phyloP scores from a whole-genome alignment of 495 filamentous ascomycete species.

The Xylaria venustula region DNA sequence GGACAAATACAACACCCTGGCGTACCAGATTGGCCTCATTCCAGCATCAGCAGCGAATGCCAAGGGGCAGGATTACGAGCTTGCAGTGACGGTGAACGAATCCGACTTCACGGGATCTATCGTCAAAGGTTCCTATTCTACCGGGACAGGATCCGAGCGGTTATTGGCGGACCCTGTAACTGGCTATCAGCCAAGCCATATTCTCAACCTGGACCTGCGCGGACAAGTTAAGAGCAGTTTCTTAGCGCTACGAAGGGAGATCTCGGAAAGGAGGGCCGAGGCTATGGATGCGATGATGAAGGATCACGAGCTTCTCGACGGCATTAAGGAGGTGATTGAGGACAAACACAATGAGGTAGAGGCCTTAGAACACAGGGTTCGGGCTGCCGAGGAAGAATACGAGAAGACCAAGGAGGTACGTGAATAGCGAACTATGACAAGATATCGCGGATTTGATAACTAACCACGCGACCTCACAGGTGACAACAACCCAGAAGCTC shows the following conservation, averaged over 20 bases:
- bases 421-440: neutral
- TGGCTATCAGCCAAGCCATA: slow-evolving; percentile 84
- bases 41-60: slow-evolving; percentile 81
- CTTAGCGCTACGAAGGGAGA: slow-evolving; percentile 74
- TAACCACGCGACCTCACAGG: slow-evolving; percentile 29
- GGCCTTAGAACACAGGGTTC: slow-evolving; percentile 79
- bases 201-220: slow-evolving; percentile 82
- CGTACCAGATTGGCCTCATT: slow-evolving; percentile 89
- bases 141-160: slow-evolving; percentile 49
- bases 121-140: slow-evolving; percentile 52
- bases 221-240: slow-evolving; percentile 78
- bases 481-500: slow-evolving; percentile 81
- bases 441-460: neutral
- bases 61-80: slow-evolving; percentile 78
- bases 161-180: slow-evolving; percentile 76
- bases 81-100: slow-evolving; percentile 67
- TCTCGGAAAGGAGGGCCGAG: slow-evolving; percentile 77
- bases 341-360: slow-evolving; percentile 92
- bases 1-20: slow-evolving; percentile 87
- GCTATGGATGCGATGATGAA: slow-evolving; percentile 86
- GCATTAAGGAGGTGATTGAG: slow-evolving; percentile 90
- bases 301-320: slow-evolving; percentile 85
- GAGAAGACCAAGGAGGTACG: slow-evolving; percentile 83
- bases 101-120: slow-evolving; percentile 74
- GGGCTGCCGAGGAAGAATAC: slow-evolving; percentile 87